Conservation (phyloP, 805 yeast species). For the Candida qinlingensis region DNA sequence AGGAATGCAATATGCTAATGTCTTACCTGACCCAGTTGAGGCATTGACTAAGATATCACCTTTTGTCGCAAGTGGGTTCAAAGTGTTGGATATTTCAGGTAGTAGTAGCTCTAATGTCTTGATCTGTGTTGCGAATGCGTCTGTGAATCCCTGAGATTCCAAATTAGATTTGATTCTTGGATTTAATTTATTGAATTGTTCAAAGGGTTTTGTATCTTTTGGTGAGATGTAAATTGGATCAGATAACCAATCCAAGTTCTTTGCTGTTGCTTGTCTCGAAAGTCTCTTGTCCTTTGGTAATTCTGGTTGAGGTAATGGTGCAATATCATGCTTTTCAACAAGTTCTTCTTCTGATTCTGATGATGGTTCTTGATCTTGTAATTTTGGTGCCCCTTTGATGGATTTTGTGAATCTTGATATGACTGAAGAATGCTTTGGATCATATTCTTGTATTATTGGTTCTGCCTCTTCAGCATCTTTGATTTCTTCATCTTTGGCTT, state of each 20-base stretch:
- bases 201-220: constrained; percentile 40
- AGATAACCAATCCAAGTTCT: constrained; percentile 60
- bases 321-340: constrained; percentile 38
- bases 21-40: constrained; percentile 94
- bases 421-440: constrained; percentile 44
- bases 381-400: constrained; percentile 19
- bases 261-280: constrained; percentile 28
- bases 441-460: constrained; percentile 21
- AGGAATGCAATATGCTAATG: constrained; percentile 84
- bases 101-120: constrained; percentile 54
- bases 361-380: constrained; percentile 1
- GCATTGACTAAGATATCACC: constrained; percentile 90
- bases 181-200: constrained; percentile 40
- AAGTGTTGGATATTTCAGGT: constrained; percentile 32
- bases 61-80: constrained; percentile 25
- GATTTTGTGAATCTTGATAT: constrained; percentile 48
- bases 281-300: constrained; percentile 49
- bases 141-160: constrained; percentile 35
- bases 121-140: constrained; percentile 76
- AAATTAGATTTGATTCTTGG: constrained; percentile 43
- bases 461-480: constrained; percentile 13
- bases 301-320: constrained; percentile 83
- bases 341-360: constrained; percentile 22
- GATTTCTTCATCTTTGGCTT: constrained; percentile 3
- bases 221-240: constrained; percentile 55